A percentile compares a stretch with the other conserved stretches of the same genome.
Evolutionary conservation across 208 protist genomes (phyloP).

Genomic region (Leishmania turanica): DNA sequence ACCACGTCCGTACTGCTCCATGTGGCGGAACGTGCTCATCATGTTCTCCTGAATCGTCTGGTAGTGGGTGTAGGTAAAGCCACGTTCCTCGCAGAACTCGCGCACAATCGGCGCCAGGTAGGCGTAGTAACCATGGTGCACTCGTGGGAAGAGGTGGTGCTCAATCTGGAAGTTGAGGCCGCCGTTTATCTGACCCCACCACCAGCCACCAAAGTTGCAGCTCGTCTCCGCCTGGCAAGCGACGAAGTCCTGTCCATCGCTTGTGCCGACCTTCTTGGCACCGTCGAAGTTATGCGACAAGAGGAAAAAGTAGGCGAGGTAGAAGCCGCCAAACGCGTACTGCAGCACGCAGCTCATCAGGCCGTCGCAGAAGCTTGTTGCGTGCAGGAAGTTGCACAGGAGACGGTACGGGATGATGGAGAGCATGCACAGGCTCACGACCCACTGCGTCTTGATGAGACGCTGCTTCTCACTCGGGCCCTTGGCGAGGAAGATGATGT

Average conservation of each 20-base stretch:
- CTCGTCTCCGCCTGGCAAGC: conserved; percentile 70
- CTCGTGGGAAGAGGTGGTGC: conserved; percentile 88
- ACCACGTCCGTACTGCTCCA: conserved; percentile 62
- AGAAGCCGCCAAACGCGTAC: conserved; percentile 77
- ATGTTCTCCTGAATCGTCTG: conserved; percentile 74
- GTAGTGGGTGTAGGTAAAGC: conserved; percentile 73
- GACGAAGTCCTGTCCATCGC: conserved; percentile 61
- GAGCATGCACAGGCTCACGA: conserved; percentile 52
- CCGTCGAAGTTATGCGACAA: conserved; percentile 85
- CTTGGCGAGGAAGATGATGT: conserved; percentile 54
- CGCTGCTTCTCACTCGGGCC: conserved; percentile 61
- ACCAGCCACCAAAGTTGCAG: conserved; percentile 80
- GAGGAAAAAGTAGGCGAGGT: conserved; percentile 85
- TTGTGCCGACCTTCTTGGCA: conserved; percentile 63
- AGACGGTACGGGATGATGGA: conserved; percentile 63
- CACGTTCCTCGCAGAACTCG: conserved; percentile 60
- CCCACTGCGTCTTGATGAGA: conserved; percentile 63
- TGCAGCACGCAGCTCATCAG: conserved; percentile 52
- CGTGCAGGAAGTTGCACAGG: conserved; percentile 60
- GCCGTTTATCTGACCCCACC: conserved; percentile 77
- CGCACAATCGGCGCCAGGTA: conserved; percentile 76
- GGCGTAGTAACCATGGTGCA: conserved; percentile 84
- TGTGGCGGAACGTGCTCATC: conserved; percentile 61
- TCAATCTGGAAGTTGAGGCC: conserved; percentile 92
- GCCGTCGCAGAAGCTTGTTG: conserved; percentile 41